Conservation (phyloP, 1,284 basidiomycete genomes). For the Cystobasidium slooffiae region DNA sequence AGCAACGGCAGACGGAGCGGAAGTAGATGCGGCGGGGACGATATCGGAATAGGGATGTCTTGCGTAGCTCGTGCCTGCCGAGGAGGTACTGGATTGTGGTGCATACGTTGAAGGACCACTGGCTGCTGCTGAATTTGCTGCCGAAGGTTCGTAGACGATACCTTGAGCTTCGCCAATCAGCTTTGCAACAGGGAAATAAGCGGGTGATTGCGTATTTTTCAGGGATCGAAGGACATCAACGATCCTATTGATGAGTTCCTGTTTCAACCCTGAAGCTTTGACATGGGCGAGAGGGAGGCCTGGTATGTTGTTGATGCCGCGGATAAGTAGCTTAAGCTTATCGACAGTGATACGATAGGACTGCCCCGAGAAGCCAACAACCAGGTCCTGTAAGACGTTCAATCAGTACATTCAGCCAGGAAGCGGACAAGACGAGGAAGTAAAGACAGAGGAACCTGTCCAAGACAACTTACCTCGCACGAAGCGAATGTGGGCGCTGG, state of each 20-base stretch:
- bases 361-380: slow-evolving; percentile 14
- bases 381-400: slow-evolving; percentile 27
- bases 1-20: not conserved
- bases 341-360: slow-evolving; percentile 32
- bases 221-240: slow-evolving; percentile 21
- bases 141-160: not conserved
- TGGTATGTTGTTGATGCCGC: slow-evolving; percentile 12
- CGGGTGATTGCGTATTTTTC: not conserved
- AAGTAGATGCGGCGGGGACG: not conserved
- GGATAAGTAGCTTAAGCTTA: slow-evolving; percentile 32
- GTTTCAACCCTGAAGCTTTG: slow-evolving; percentile 19
- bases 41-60: not conserved
- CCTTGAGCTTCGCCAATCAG: slow-evolving; percentile 33
- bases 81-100: not conserved
- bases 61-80: not conserved
- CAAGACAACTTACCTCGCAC: too few species aligned
- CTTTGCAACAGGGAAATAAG: slow-evolving; percentile 25
- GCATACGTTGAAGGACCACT: not conserved
- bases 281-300: not conserved
- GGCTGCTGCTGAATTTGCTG: not conserved
- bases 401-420: too few species aligned
- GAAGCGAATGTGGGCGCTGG: slow-evolving; percentile 15
- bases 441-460: too few species aligned
- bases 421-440: too few species aligned
- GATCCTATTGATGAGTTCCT: slow-evolving; percentile 24